Conservation (phyloP, 2,329 filamentous ascomycete species). For the Colletotrichum eleusines region DNA sequence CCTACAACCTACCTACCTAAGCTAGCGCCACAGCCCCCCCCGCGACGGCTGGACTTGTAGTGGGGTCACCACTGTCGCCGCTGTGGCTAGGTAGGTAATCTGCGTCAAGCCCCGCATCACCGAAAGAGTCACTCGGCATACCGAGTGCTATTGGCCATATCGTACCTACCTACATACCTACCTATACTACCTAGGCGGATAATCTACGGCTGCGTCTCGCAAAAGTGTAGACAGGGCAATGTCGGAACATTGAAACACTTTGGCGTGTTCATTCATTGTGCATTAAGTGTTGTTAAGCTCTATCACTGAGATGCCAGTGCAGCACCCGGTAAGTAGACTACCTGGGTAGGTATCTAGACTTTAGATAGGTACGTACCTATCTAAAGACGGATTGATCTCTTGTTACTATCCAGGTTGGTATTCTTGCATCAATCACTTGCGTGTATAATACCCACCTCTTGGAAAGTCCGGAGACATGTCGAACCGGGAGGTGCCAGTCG, state of each 20-base stretch:
- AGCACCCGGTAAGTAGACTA: background rate
- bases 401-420: background rate
- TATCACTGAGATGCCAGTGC: background rate
- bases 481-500: constrained; percentile 27
- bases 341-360: no score
- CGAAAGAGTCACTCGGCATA: constrained; percentile 31
- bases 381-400: background rate
- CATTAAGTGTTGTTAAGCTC: background rate
- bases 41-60: background rate
- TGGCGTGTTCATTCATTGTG: background rate
- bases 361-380: no score
- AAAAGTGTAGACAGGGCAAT: background rate
- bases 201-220: background rate
- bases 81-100: constrained; percentile 16
- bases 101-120: constrained; percentile 4
- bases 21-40: constrained; percentile 36
- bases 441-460: background rate
- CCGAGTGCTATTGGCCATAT: background rate
- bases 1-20: no score
- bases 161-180: no score
- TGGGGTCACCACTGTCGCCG: constrained; percentile 9
- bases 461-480: background rate
- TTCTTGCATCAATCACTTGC: background rate
- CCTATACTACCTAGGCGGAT: no score
- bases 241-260: background rate